These are phyloP conservation scores for Juncus effusus DNA, from an alignment of 176 grass and related monocot species.

Conservation along the genomic window DNA sequence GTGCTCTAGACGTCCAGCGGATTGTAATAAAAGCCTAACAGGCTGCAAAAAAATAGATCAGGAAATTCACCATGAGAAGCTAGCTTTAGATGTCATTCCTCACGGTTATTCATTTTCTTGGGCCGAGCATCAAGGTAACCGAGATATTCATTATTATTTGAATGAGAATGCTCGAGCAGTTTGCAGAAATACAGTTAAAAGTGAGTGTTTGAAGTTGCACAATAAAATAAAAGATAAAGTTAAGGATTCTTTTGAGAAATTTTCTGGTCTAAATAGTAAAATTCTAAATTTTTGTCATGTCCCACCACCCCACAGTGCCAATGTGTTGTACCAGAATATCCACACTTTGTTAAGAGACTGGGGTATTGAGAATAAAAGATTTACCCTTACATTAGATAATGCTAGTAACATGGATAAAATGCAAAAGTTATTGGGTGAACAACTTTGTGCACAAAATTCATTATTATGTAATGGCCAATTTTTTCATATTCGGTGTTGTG, in stretches of 20 bases:
- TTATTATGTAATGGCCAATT: conserved; percentile 6
- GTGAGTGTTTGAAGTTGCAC: no score
- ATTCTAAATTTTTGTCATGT: conserved; percentile 6
- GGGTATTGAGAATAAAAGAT: background rate
- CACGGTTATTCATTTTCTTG: no score
- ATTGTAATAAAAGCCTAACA: no score
- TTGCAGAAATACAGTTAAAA: no score
- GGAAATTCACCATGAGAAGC: no score
- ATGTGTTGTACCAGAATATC: background rate
- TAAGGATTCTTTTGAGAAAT: background rate
- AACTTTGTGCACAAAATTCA: background rate
- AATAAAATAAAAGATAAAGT: no score
- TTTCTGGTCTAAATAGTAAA: background rate
- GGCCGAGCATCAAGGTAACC: no score
- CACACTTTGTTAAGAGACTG: background rate
- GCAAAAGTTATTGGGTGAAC: background rate
- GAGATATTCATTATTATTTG: no score
- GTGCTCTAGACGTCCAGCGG: no score
- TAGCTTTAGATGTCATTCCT: no score
- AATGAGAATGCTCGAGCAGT: no score
- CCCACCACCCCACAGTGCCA: background rate
- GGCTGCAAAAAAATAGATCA: no score
- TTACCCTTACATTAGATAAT: background rate
- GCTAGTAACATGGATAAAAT: background rate
- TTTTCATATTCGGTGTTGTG: conserved; percentile 10